phyloP scores from a whole-genome alignment of 805 yeast genomes.

The Ogataea dorogensis region DNA sequence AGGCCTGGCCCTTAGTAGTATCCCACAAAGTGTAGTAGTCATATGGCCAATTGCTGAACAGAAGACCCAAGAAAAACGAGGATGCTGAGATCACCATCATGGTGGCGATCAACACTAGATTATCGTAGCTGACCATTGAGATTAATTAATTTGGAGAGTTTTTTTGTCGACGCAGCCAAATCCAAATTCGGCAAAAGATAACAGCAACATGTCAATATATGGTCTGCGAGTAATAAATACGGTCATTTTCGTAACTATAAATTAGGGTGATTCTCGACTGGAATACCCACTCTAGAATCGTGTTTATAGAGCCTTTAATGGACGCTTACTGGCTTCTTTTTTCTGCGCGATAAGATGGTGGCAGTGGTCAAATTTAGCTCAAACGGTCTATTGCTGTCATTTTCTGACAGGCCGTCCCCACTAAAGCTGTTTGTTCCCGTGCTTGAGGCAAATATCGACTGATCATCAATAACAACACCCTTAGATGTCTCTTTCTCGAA shows the following conservation, averaged over 20 bases:
- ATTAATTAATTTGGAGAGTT: not conserved
- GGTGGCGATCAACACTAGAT: constrained; percentile 34
- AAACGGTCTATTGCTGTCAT: constrained; percentile 27
- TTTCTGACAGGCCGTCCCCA: constrained; percentile 4
- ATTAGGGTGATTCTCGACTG: no score
- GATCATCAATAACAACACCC: constrained; percentile 20
- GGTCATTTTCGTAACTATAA: constrained; percentile 8
- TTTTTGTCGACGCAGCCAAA: constrained; percentile 3
- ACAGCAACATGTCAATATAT: constrained; percentile 1
- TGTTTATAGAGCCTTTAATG: constrained; percentile 1
- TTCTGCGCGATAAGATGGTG: constrained; percentile 48
- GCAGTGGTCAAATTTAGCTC: constrained; percentile 53
- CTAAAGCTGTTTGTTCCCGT: constrained; percentile 10
- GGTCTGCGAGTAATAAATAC: constrained; percentile 1
- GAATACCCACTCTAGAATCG: constrained; percentile 1
- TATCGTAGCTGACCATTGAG: constrained; percentile 30
- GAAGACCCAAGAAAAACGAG: constrained; percentile 76
- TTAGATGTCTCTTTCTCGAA: constrained; percentile 18
- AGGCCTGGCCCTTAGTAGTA: constrained; percentile 45
- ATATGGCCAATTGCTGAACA: constrained; percentile 78
- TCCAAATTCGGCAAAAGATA: constrained; percentile 5
- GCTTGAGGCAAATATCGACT: constrained; percentile 15
- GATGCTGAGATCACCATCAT: constrained; percentile 40
- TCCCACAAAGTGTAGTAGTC: constrained; percentile 75
- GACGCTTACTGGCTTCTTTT: constrained; percentile 23